These are phyloP conservation scores for Petunia hybrid DNA, from an alignment of 305 asterid genomes.

Conservation along the genomic window DNA sequence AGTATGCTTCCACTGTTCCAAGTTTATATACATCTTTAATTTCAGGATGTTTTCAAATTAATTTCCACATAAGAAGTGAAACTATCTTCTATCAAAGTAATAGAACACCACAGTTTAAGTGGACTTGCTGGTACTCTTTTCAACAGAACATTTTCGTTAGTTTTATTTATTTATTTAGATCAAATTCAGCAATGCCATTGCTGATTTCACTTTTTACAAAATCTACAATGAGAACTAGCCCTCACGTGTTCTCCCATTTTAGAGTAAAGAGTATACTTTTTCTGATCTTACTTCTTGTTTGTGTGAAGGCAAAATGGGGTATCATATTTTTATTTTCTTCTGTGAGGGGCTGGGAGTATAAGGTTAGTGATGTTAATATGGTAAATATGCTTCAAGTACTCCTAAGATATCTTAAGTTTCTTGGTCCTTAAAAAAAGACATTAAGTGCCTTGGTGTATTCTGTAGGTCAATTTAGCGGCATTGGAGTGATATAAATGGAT, in stretches of 20 bases:
- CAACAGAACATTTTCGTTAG: background rate
- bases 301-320: background rate
- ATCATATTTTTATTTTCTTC: no score
- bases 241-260: constrained; percentile 19
- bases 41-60: background rate
- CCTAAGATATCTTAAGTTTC: background rate
- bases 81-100: background rate
- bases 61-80: background rate
- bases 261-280: background rate
- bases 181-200: no score
- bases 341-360: background rate
- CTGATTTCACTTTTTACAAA: background rate
- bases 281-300: background rate
- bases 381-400: constrained; percentile 18
- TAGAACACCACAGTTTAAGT: constrained; percentile 10
- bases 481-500: constrained; percentile 96
- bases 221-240: constrained; percentile 2
- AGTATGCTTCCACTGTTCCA: background rate
- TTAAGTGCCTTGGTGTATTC: constrained; percentile 30
- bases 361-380: background rate
- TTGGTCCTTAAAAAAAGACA: background rate
- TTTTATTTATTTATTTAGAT: no score
- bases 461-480: constrained; percentile 86
- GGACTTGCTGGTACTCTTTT: background rate
- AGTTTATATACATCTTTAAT: background rate